phyloP scores from a whole-genome alignment of 2,329 filamentous ascomycete genomes.

The Lachnellula hyalina region DNA sequence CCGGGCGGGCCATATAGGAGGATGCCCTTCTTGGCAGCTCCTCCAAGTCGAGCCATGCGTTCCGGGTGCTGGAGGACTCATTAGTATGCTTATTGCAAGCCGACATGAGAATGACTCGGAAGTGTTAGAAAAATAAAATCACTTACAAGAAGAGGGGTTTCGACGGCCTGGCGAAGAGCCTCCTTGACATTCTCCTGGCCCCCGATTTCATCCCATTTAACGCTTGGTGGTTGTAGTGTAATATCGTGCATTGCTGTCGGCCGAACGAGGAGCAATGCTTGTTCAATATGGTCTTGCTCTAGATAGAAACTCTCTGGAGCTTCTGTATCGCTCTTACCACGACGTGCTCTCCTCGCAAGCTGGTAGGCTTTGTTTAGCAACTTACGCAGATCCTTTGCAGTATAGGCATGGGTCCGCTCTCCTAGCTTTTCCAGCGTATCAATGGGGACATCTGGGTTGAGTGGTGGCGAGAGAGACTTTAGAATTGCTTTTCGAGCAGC shows the following conservation, averaged over 20 bases:
- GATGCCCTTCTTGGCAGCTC: conserved; percentile 70
- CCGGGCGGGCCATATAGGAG: conserved; percentile 89
- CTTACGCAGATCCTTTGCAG: conserved; percentile 67
- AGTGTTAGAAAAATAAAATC: not conserved
- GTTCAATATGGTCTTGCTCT: conserved; percentile 50
- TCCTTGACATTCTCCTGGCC: conserved; percentile 74
- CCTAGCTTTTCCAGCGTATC: conserved; percentile 55
- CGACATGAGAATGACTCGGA: not conserved
- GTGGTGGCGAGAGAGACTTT: conserved; percentile 41
- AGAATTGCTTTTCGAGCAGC: conserved; percentile 69
- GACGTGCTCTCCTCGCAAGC: conserved; percentile 28
- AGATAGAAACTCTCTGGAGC: conserved; percentile 16
- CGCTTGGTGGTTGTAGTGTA: conserved; percentile 79
- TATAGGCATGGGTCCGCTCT: conserved; percentile 80
- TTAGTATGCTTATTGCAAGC: conserved; percentile 3
- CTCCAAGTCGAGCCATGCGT: conserved; percentile 43
- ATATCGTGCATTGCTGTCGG: conserved; percentile 87
- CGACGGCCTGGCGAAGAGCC: conserved; percentile 43
- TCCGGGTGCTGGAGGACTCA: conserved; percentile 39
- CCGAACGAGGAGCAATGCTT: conserved; percentile 62
- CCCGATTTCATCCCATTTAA: conserved; percentile 83
- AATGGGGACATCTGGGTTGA: conserved; percentile 45
- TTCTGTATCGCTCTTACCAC: not conserved
- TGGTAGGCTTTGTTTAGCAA: conserved; percentile 52
- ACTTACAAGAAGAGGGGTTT: conserved; percentile 27